Evolutionary conservation across 1,284 basidiomycete genomes (phyloP).

Genomic region (Cerrena zonata): DNA sequence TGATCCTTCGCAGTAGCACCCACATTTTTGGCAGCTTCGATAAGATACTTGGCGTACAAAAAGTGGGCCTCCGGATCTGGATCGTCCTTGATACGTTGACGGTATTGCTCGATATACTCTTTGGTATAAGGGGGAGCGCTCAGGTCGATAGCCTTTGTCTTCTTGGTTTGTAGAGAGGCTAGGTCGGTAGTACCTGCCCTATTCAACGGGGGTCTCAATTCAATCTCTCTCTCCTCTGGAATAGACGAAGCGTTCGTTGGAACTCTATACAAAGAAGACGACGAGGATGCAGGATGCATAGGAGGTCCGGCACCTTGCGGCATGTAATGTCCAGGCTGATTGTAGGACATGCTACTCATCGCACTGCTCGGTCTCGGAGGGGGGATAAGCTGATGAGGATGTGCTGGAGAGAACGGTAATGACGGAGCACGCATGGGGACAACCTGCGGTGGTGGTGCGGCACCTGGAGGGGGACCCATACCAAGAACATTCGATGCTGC

Average conservation of each 20-base stretch:
- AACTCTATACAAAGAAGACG: not conserved
- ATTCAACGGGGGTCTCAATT: conserved; percentile 49
- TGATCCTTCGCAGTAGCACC: conserved; percentile 71
- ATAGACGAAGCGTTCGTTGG: conserved; percentile 18
- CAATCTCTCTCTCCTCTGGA: conserved; percentile 39
- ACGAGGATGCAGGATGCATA: conserved; percentile 10
- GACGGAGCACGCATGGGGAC: conserved; percentile 9
- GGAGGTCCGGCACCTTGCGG: conserved; percentile 14
- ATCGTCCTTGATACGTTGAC: conserved; percentile 93
- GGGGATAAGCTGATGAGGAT: conserved; percentile 4
- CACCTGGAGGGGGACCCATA: conserved; percentile 52
- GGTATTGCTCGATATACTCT: conserved; percentile 95
- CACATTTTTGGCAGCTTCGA: conserved; percentile 96
- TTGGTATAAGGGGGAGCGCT: conserved; percentile 88
- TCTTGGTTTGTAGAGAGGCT: conserved; percentile 56
- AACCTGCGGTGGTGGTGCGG: conserved; percentile 11
- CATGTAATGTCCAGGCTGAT: conserved; percentile 16
- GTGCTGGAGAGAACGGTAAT: not conserved
- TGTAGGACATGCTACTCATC: conserved; percentile 7
- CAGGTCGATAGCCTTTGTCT: conserved; percentile 80
- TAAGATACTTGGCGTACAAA: conserved; percentile 93
- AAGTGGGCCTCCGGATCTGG: conserved; percentile 99
- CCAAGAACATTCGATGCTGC: conserved; percentile 81
- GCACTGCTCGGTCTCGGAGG: not conserved
- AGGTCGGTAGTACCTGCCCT: conserved; percentile 54